Conservation (phyloP, 2,329 filamentous ascomycete genomes). For the Aspergillus sp. region DNA sequence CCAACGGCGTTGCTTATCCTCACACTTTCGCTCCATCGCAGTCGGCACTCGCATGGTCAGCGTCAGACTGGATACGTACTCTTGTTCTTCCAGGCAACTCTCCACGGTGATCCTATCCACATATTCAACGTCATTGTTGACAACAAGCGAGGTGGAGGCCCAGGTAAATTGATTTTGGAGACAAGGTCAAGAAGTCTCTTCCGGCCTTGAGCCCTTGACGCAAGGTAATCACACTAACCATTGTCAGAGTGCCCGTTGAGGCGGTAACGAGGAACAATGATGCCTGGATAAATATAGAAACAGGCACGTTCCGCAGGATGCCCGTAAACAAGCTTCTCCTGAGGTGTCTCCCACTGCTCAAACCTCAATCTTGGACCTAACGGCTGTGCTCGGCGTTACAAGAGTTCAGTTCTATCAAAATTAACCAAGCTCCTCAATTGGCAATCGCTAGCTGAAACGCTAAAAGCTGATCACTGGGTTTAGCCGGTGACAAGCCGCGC, state of each 20-base stretch:
- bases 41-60: not conserved
- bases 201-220: not conserved
- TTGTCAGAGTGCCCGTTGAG: not conserved
- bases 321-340: not conserved
- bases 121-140: not conserved
- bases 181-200: not conserved
- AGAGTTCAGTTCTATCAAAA: too few relatives aligned
- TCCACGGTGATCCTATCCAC: not conserved
- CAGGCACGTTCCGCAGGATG: not conserved
- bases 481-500: too few relatives aligned
- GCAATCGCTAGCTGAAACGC: not conserved
- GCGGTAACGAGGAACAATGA: not conserved
- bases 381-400: not conserved
- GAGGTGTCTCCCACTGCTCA: not conserved
- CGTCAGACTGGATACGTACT: conserved; percentile 2
- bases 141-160: not conserved
- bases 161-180: not conserved
- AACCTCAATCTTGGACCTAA: too few relatives aligned
- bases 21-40: not conserved
- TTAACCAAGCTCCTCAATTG: too few relatives aligned
- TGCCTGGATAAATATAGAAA: conserved; percentile 2
- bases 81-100: conserved; percentile 1
- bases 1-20: conserved; percentile 7
- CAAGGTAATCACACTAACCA: not conserved
- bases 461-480: not conserved